phyloP scores from a whole-genome alignment of 495 filamentous ascomycete species.

The Penicillium argentinense region DNA sequence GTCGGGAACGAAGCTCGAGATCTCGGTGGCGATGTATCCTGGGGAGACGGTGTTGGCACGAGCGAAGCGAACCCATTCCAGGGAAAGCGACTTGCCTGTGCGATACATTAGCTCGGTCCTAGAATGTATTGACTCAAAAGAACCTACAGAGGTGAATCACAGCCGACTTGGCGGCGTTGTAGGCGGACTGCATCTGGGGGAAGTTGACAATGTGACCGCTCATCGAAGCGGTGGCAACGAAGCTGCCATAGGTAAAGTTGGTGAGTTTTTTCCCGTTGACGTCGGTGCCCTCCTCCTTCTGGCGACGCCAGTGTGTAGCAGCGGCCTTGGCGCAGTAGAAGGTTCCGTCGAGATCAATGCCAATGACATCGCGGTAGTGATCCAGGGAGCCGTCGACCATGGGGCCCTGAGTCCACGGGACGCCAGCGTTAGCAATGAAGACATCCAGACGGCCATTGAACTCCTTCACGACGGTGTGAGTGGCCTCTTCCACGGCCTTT shows the following conservation, averaged over 20 bases:
- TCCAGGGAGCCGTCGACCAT: slow-evolving; percentile 64
- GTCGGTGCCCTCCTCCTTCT: slow-evolving; percentile 65
- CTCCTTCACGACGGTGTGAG: slow-evolving; percentile 61
- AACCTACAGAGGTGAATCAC: slow-evolving; percentile 77
- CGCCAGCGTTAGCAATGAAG: slow-evolving; percentile 79
- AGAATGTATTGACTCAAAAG: no score
- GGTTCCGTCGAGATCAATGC: slow-evolving; percentile 77
- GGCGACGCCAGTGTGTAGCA: slow-evolving; percentile 65
- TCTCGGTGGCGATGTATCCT: slow-evolving; percentile 84
- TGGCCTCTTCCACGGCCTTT: slow-evolving; percentile 54
- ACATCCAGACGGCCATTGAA: slow-evolving; percentile 76
- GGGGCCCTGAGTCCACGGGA: slow-evolving; percentile 68
- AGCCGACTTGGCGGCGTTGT: slow-evolving; percentile 86
- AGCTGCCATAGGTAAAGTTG: slow-evolving; percentile 67
- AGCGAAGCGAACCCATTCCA: slow-evolving; percentile 87
- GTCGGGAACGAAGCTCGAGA: slow-evolving; percentile 68
- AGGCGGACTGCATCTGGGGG: slow-evolving; percentile 80
- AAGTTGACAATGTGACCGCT: slow-evolving; percentile 85
- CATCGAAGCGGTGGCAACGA: slow-evolving; percentile 79
- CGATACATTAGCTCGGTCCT: no score
- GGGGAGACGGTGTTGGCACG: slow-evolving; percentile 81
- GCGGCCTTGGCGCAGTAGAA: slow-evolving; percentile 81
- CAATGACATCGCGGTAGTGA: slow-evolving; percentile 67
- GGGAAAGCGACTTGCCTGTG: slow-evolving; percentile 67
- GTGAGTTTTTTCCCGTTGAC: slow-evolving; percentile 65